Evolutionary conservation across 2,329 filamentous ascomycete genomes (phyloP), one percentile per base, ranked within the genome.

Genomic region (Colletotrichum liriopes): DNA sequence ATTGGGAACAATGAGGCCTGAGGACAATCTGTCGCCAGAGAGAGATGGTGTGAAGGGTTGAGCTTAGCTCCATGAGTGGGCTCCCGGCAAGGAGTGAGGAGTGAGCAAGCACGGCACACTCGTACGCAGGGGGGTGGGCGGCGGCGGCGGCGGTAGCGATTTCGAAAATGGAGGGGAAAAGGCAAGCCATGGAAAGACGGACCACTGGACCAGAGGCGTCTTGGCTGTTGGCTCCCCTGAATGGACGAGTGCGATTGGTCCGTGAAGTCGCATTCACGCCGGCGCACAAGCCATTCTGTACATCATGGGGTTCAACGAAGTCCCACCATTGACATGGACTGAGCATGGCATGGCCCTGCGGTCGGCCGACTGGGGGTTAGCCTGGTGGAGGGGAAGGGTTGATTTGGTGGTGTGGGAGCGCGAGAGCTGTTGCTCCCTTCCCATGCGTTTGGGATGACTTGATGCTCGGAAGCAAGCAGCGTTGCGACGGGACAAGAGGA

Each of bases 231-330:
- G 51, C 55, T 54, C 43, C 49, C 54, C 59, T 45, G 55, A 61
- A 49, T n/a, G 43, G 35, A 37, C 51, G 23, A 60, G 45, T 52
- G 56, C 51, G 65, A 72, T 74, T 74, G 72, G 72, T 18, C 32
- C 23, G n/a, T 20, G n/a, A 23, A 26, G 55, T 67, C 51, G 49
- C 60, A 64, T 51, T 69, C 54, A 62, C 37, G 65, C 49, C 52
- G 64, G 60, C 47, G 64, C 68, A 69, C 59, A 62, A 43, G 68
- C 60, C 68, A 49, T 23, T 45, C 51, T 69, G 52, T 47, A 65
- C 65, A 74, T 74, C 67, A 74, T 74, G 73, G 73, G 58, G 68
- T 74, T 55, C 64, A 56, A 63, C 56, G 7, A 12, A 49, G 65
- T 45, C 51, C 65, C 71, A 59, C 71, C 54, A 49, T 66, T 41